Base-by-base conservation (phyloP, 1,284 basidiomycete species). In the Hemileia vastatrix region DNA sequence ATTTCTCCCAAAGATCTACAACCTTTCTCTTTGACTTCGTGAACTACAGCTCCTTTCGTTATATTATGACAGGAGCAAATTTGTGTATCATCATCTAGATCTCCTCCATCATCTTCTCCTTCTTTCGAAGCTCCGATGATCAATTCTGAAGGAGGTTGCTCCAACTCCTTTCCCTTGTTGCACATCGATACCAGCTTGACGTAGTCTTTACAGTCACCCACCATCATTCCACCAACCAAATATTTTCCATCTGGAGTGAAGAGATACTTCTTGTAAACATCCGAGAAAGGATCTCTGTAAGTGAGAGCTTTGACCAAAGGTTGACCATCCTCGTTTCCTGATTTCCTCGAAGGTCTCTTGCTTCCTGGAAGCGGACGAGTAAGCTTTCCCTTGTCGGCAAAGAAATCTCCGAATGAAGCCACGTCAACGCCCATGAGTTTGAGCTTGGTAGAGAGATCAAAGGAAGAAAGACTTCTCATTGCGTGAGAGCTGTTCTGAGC, bases 151-250 rank as follows among this genome's bases (percentile, higher is more conserved):
- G 86, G 86, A 0, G 83, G 81, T 6, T 81, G 78, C 27, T 86
- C 84, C 49, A 87, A 78, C 3, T 80, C 69, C 80, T 85, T 84
- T 81, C 84, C 83, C 78, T 87, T 87, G 78, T 85, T 86, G 49
- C 86, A 83, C 32, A 88, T 78, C 3, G 83, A 78, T 9, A 87
- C 81, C 4, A 88, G 78, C 75, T 86, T 87, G 66, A 83, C 81
- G 68, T 83, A 88, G 72, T 87, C 84, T 49, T 79, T 80, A 31
- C 83, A 82, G 70, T 88, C 86, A 1, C 86, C 86, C 13, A 88
- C 82, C 86, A 88, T 87, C 82, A 87, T 87, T 1, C 86, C 86
- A 6, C 86, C 86, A 4, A 89, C 75, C 2, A 89, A 77, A 67
- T 86, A 81, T 72, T 84, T 84, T 18, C 86, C 86, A 71, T 88